Base-by-base conservation (phyloP, 495 filamentous ascomycete species). In the Neurospora pannonica region DNA sequence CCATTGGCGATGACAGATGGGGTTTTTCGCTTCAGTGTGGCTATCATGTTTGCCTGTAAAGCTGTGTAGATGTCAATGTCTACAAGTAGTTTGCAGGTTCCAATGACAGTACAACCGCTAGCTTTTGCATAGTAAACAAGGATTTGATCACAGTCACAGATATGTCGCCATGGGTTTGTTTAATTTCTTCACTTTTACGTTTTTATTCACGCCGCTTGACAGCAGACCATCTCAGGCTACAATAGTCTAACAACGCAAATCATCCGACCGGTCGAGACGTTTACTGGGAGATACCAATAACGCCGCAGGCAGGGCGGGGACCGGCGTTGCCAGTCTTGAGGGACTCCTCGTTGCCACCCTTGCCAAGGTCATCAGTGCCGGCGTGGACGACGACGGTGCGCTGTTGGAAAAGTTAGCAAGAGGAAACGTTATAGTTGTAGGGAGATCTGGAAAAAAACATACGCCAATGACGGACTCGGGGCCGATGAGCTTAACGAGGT, bases 261-360 rank as follows among this genome's bases (percentile, higher is more conserved):
- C 24, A 67, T 19, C 28, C 28, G 28, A 31, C 54, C 54, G 7
- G 28, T 38, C 9, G 48, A 70, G 8, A 24, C 19, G 62, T 78
- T 85, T 86, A 89, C 77, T 82, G 83, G 72, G 92, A 89, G 86
- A 97, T 97, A 76, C 94, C 94, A 79, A 97, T 97, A 81, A 97
- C 94, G 88, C 95, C 96, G 84, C 96, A 99, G 81, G 96, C 97
- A 77, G 95, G 96, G 78, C 96, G 92, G 73, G 84, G 79, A 76
- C 96, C 96, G 82, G 95, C 97, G 83, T 98, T 98, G 75, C 96
- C 97, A 70, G 97, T 99, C 89, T 94, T 97, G 86, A 96, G 93
- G 79, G 94, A 97, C 89, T 97, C 93, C 86, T 93, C 91, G 85
- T 93, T 89, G 71, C 87, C 93, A 79, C 94, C 94, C 87, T 90